These are phyloP conservation scores for Forsythia viridissima DNA, from an alignment of 257 asterid genomes.

Conservation along the genomic window DNA sequence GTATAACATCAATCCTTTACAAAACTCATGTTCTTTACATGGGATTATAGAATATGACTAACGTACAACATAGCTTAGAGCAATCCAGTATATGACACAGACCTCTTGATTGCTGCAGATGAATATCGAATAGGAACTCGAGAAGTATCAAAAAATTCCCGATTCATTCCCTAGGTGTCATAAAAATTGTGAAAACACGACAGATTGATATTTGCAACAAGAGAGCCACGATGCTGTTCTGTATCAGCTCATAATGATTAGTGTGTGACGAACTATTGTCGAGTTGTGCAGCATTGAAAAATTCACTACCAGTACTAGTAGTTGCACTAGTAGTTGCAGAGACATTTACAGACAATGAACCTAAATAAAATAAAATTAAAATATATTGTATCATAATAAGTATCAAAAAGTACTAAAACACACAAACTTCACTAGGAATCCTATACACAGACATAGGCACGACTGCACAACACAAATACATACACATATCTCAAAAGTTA, in stretches of 20 bases:
- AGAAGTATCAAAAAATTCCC: background rate
- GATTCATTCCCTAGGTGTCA: background rate
- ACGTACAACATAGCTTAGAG: too few species aligned
- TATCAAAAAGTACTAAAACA: too few species aligned
- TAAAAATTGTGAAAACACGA: constrained; percentile 39
- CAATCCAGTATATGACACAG: background rate
- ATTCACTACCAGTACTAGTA: constrained; percentile 58
- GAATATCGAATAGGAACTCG: background rate
- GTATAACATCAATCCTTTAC: background rate
- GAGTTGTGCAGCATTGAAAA: constrained; percentile 64
- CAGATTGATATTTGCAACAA: constrained; percentile 45
- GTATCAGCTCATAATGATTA: constrained; percentile 29
- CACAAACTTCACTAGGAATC: too few species aligned
- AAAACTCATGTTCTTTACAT: background rate
- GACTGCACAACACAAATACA: too few species aligned
- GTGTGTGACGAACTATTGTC: constrained; percentile 29
- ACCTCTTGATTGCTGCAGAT: background rate
- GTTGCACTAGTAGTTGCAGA: constrained; percentile 42
- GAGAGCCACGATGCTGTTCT: constrained; percentile 27
- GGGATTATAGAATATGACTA: background rate
- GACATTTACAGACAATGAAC: constrained; percentile 73
- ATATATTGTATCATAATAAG: background rate
- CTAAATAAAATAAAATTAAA: constrained; percentile 33
- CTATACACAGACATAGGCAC: too few species aligned
- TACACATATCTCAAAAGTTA: background rate